Evolutionary conservation across 1,284 basidiomycete species (phyloP).

Genomic region (Malassezia yamatoensis): DNA sequence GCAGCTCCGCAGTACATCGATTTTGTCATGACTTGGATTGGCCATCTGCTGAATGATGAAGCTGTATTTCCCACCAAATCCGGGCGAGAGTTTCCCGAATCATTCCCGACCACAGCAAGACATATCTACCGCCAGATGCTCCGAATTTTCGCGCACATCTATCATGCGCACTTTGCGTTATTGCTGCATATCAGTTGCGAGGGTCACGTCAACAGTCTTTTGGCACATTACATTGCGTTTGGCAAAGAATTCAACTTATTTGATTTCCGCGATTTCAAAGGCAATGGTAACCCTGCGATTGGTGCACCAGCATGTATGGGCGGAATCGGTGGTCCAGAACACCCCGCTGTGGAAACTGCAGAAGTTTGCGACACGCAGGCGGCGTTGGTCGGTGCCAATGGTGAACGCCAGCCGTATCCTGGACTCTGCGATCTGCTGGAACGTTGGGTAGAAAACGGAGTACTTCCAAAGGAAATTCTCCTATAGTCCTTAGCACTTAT

Average conservation of each 20-base stretch:
- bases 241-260: constrained; percentile 71
- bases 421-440: constrained; percentile 80
- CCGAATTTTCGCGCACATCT: constrained; percentile 93
- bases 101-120: constrained; percentile 83
- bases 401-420: constrained; percentile 26
- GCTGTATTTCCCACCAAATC: constrained; percentile 88
- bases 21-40: constrained; percentile 97
- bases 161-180: constrained; percentile 84
- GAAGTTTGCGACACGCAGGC: constrained; percentile 4
- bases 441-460: constrained; percentile 73
- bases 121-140: constrained; percentile 94
- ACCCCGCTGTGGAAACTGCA: constrained; percentile 6
- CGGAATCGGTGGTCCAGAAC: constrained; percentile 14
- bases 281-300: constrained; percentile 9
- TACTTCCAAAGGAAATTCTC: constrained; percentile 52
- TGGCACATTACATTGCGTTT: constrained; percentile 80
- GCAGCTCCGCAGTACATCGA: constrained; percentile 96
- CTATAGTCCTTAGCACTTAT: constrained; percentile 3
- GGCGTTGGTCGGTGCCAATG: neutral
- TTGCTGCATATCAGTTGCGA: constrained; percentile 86
- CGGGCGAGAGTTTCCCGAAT: constrained; percentile 77
- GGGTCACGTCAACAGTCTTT: constrained; percentile 94
- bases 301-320: constrained; percentile 15
- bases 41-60: constrained; percentile 86
- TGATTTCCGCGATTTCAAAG: constrained; percentile 62